Evolutionary conservation across 2,329 filamentous ascomycete species (phyloP).

Genomic region (Cryphonectria carpinicola): DNA sequence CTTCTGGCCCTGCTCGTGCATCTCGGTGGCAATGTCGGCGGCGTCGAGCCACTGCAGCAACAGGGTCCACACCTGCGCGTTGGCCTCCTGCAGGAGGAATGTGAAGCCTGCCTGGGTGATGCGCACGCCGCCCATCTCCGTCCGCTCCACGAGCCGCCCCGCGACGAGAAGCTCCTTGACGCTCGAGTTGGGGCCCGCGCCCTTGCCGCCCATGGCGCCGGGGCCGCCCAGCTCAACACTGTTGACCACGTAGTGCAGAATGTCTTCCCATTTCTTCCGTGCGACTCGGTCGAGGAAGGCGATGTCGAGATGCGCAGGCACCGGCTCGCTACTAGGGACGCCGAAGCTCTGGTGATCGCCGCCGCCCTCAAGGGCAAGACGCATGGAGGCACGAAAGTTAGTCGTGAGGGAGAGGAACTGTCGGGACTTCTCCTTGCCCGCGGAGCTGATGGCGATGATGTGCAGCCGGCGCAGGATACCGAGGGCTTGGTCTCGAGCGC

Average conservation of each 20-base stretch:
- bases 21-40: slow-evolving; percentile 59
- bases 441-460: slow-evolving; percentile 72
- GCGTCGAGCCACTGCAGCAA: slow-evolving; percentile 92
- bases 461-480: slow-evolving; percentile 83
- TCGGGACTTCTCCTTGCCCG: slow-evolving; percentile 60
- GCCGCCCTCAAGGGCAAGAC: slow-evolving; percentile 84
- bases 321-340: slow-evolving; percentile 71
- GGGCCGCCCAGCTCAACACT: slow-evolving; percentile 59
- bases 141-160: slow-evolving; percentile 76
- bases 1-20: slow-evolving; percentile 31
- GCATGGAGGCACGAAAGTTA: slow-evolving; percentile 82
- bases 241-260: slow-evolving; percentile 92
- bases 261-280: slow-evolving; percentile 89
- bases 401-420: slow-evolving; percentile 77
- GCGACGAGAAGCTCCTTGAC: slow-evolving; percentile 84
- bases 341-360: slow-evolving; percentile 89
- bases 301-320: slow-evolving; percentile 67
- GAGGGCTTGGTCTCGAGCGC: slow-evolving; percentile 82
- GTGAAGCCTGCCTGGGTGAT: slow-evolving; percentile 95
- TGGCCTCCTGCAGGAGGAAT: slow-evolving; percentile 91
- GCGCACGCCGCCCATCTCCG: slow-evolving; percentile 53
- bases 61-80: slow-evolving; percentile 95
- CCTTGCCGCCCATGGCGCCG: slow-evolving; percentile 39
- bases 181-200: slow-evolving; percentile 66
- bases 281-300: slow-evolving; percentile 83